Percentiles rank a stretch among this genome's conserved stretches.
These are phyloP conservation scores for Colletotrichum sp. DNA, from an alignment of 2,329 filamentous ascomycete species.

Conservation along the genomic window DNA sequence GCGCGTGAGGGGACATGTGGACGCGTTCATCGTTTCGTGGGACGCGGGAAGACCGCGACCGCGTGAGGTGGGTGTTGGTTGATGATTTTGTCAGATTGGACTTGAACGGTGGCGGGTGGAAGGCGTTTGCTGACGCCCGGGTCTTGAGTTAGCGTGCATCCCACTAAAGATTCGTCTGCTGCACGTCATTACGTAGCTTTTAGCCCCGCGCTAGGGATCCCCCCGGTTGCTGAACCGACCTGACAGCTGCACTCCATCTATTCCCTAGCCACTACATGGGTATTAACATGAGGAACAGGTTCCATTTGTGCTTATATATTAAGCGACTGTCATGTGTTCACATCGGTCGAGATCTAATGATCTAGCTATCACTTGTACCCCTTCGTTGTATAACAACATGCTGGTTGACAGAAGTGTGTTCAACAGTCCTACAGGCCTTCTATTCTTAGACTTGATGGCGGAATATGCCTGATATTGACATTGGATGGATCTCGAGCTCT, in stretches of 20 bases:
- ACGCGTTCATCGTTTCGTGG: constrained; percentile 7
- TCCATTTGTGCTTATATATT: not conserved
- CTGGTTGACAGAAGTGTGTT: no score
- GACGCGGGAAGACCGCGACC: not conserved
- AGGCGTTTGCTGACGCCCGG: not conserved
- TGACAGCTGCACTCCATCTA: not conserved
- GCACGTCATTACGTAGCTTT: not conserved
- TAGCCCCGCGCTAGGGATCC: not conserved
- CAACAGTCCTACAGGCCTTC: no score
- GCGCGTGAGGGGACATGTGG: constrained; percentile 17
- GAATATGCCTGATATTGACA: not conserved
- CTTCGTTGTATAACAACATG: no score
- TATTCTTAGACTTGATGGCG: no score
- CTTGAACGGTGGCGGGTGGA: not conserved
- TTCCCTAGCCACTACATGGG: not conserved
- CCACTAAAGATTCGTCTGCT: not conserved
- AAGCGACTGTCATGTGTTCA: not conserved
- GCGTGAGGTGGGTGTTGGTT: not conserved
- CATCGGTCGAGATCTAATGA: not conserved
- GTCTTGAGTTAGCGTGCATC: not conserved
- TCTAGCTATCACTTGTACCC: not conserved
- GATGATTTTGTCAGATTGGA: not conserved
- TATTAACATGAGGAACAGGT: not conserved
- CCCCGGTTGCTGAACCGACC: not conserved
- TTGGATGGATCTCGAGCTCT: not conserved